Percentiles rank a stretch among this genome's conserved stretches.
Evolutionary conservation across 164 flowering plant genomes (phyloP).

Genomic region (Chloranthus sessilifolius): DNA sequence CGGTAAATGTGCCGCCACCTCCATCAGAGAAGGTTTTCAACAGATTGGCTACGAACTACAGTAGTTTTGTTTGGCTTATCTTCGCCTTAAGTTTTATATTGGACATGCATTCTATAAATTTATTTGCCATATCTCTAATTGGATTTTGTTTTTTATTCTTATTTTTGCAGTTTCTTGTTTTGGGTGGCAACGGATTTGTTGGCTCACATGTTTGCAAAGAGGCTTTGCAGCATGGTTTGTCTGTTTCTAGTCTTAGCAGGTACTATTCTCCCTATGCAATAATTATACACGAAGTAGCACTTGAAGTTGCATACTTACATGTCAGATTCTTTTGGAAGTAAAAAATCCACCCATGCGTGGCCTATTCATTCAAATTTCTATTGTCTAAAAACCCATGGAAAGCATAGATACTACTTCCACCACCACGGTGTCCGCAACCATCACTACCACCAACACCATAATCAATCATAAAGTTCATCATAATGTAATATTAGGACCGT

Average conservation of each 20-base stretch:
- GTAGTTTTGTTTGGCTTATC: too few relatives aligned
- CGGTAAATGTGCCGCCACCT: slow-evolving; percentile 76
- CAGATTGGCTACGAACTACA: background rate
- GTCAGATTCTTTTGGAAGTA: too few relatives aligned
- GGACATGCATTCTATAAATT: background rate
- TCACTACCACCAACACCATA: too few relatives aligned
- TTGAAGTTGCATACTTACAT: too few relatives aligned
- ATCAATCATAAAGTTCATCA: too few relatives aligned
- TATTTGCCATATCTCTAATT: background rate
- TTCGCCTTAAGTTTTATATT: slow-evolving; percentile 1
- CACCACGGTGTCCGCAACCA: too few relatives aligned
- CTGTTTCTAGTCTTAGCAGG: slow-evolving; percentile 94
- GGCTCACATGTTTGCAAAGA: slow-evolving; percentile 89
- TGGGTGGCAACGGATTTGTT: slow-evolving; percentile 98
- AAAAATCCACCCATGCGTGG: too few relatives aligned
- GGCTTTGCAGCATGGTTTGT: slow-evolving; percentile 67
- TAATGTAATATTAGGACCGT: too few relatives aligned
- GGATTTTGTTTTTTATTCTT: background rate
- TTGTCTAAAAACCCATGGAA: too few relatives aligned
- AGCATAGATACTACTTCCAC: too few relatives aligned
- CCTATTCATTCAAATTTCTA: too few relatives aligned
- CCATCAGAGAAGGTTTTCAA: slow-evolving; percentile 69
- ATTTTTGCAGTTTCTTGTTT: slow-evolving; percentile 72
- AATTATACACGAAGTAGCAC: too few relatives aligned
- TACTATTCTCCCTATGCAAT: slow-evolving; percentile 21